Evolutionary conservation across 2,329 filamentous ascomycete species (phyloP).

Genomic region (Colletotrichum acutatum): DNA sequence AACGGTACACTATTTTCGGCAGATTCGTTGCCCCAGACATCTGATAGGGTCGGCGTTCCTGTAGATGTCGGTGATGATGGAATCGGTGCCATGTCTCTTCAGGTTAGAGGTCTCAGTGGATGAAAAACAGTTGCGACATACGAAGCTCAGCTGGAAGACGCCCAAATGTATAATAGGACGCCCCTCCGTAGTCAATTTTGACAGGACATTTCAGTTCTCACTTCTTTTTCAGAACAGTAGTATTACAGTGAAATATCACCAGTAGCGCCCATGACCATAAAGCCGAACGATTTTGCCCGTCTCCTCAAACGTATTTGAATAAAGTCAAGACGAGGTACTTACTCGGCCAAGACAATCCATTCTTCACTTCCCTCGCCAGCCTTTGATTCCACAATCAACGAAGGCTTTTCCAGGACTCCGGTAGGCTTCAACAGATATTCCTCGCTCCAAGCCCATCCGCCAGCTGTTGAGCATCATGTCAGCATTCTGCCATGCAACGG

Average conservation of each 20-base stretch:
- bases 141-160: too few species aligned
- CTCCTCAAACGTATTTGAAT: neutral
- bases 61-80: too few species aligned
- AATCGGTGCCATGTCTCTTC: too few species aligned
- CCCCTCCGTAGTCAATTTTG: too few species aligned
- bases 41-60: too few species aligned
- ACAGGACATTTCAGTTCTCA: neutral
- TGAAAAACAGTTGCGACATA: too few species aligned
- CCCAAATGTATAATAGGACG: too few species aligned
- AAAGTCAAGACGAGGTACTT: neutral
- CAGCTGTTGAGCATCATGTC: neutral
- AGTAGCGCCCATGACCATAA: too few species aligned
- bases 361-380: neutral
- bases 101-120: too few species aligned
- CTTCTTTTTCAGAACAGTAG: neutral
- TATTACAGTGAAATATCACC: neutral
- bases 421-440: slow-evolving; percentile 16
- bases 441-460: slow-evolving; percentile 1
- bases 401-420: slow-evolving; percentile 21
- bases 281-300: neutral
- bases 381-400: neutral
- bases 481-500: neutral
- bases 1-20: too few species aligned
- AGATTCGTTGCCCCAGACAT: too few species aligned
- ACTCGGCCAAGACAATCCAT: slow-evolving; percentile 16